phyloP scores from a whole-genome alignment of 495 filamentous ascomycete species.

The Penicillium waksmanii region DNA sequence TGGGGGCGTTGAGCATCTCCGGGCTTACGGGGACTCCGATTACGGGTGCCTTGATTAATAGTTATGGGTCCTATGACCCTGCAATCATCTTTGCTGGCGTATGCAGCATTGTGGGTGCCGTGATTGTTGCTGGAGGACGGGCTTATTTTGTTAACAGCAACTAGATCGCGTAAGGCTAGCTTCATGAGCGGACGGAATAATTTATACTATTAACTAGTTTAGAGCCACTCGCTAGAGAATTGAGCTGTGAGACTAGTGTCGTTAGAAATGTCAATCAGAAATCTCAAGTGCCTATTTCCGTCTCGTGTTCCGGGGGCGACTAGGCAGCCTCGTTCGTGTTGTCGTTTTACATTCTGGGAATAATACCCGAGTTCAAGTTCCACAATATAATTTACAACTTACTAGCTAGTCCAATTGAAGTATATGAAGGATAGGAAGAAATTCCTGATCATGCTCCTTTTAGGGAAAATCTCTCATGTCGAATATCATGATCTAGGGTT shows the following conservation, averaged over 20 bases:
- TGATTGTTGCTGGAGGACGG: constrained; percentile 8
- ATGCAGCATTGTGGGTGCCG: constrained; percentile 18
- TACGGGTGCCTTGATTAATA: constrained; percentile 28
- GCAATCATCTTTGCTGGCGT: constrained; percentile 27
- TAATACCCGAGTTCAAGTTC: not conserved
- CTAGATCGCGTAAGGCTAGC: not conserved
- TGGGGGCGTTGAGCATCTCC: constrained; percentile 23
- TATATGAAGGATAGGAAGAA: not conserved
- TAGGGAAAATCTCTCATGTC: not conserved
- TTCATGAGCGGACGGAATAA: not conserved
- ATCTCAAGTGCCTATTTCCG: no score
- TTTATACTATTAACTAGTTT: not conserved
- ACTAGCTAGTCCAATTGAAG: not conserved
- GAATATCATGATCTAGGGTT: not conserved
- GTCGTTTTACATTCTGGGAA: not conserved
- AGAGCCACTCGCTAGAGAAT: no score
- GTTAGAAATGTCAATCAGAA: no score
- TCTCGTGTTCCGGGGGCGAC: no score
- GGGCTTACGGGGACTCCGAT: constrained; percentile 34
- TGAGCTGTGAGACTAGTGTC: no score
- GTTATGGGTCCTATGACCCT: constrained; percentile 21
- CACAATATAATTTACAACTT: not conserved
- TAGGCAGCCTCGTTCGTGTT: no score
- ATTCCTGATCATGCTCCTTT: no score
- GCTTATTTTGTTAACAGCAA: not conserved